phyloP scores from a whole-genome alignment of 352 stramenopile species.

The Phytophthora ramorum region DNA sequence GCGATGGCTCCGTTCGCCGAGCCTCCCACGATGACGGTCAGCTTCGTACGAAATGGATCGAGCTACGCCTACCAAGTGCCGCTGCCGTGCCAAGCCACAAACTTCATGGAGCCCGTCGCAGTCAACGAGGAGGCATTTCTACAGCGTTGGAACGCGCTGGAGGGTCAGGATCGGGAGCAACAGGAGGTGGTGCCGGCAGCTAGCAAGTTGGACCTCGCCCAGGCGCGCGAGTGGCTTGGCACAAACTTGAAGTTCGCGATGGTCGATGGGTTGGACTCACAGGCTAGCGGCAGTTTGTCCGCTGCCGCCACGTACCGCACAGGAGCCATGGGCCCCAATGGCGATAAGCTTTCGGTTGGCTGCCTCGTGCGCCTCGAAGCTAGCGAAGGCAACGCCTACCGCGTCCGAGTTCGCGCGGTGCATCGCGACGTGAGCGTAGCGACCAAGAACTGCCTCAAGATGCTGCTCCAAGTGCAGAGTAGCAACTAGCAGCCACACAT shows the following conservation, averaged over 20 bases:
- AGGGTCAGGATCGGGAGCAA: conserved; percentile 92
- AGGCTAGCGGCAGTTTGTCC: conserved; percentile 89
- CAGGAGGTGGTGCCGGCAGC: conserved; percentile 91
- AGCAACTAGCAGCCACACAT: conserved; percentile 6
- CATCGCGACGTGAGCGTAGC: conserved; percentile 87
- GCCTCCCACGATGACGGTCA: conserved; percentile 88
- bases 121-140: conserved; percentile 93
- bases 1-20: conserved; percentile 93
- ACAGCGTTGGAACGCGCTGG: conserved; percentile 92
- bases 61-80: conserved; percentile 75
- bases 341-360: conserved; percentile 95
- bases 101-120: conserved; percentile 94
- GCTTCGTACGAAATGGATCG: conserved; percentile 75
- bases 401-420: conserved; percentile 92
- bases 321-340: conserved; percentile 84
- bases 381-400: conserved; percentile 84
- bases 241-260: conserved; percentile 92
- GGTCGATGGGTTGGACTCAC: conserved; percentile 72
- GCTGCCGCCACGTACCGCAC: conserved; percentile 93
- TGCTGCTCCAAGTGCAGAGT: conserved; percentile 46
- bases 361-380: conserved; percentile 93
- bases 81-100: conserved; percentile 90
- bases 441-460: conserved; percentile 75
- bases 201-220: conserved; percentile 84
- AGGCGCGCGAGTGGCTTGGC: conserved; percentile 85